Conservation (phyloP, 2,329 filamentous ascomycete species). For the Calonectria crousiana region DNA sequence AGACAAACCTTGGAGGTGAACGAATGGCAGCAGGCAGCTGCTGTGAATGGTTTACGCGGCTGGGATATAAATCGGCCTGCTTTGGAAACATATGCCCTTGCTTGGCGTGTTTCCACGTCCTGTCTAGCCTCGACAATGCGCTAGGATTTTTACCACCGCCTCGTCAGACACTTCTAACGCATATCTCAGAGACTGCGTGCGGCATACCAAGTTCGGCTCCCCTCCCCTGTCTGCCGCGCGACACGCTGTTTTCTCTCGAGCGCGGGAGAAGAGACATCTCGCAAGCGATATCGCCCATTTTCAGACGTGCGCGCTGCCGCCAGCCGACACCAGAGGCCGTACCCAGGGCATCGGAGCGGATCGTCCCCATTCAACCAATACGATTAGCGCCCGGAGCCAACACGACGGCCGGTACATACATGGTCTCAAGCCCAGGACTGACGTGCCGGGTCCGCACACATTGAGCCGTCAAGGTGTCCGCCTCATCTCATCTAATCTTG, state of each 20-base stretch:
- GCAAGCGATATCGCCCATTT: neutral
- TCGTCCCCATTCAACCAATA: slow-evolving; percentile 16
- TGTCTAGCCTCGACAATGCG: neutral
- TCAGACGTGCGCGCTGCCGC: neutral
- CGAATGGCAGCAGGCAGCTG: neutral
- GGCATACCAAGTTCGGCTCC: neutral
- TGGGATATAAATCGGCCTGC: slow-evolving; percentile 3
- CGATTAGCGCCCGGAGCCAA: slow-evolving; percentile 20
- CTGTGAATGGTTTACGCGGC: neutral
- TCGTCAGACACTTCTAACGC: slow-evolving; percentile 12
- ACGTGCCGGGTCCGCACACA: slow-evolving; percentile 17
- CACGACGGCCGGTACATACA: neutral
- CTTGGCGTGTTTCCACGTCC: neutral
- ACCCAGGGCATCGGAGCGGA: slow-evolving; percentile 8
- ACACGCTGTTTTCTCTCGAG: slow-evolving; percentile 2
- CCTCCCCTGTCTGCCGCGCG: slow-evolving; percentile 2
- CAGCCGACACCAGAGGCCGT: neutral
- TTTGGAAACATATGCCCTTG: neutral
- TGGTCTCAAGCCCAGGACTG: slow-evolving; percentile 8
- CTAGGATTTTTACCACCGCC: neutral
- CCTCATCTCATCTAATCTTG: slow-evolving; percentile 13
- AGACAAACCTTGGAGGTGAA: neutral
- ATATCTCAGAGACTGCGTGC: neutral
- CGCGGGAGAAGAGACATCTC: neutral
- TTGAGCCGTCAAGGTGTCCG: slow-evolving; percentile 36